phyloP scores from a whole-genome alignment of 2,329 filamentous ascomycete genomes.

The Pyrenochaeta sp. region DNA sequence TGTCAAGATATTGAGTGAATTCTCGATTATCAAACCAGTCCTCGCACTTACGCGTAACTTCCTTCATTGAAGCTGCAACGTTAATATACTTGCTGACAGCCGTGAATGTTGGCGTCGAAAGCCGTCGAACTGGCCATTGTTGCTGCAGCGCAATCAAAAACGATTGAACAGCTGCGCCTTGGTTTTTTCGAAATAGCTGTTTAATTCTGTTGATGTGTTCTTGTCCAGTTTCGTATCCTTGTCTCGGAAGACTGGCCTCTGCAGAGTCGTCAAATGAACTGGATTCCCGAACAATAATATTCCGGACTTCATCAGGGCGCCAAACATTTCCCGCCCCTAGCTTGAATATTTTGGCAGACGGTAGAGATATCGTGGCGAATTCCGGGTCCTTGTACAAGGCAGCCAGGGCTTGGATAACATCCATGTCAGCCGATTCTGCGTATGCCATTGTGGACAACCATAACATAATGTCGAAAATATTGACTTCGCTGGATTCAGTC shows the following conservation, averaged over 20 bases:
- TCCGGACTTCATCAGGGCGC: conserved; percentile 1
- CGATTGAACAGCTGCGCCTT: conserved; percentile 9
- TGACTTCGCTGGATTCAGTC: background rate
- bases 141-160: conserved; percentile 19
- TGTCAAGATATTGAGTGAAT: conserved; percentile 44
- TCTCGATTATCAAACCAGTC: conserved; percentile 48
- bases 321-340: conserved; percentile 18
- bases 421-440: conserved; percentile 26
- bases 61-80: conserved; percentile 13
- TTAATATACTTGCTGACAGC: conserved; percentile 23
- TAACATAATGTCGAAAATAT: conserved; percentile 29
- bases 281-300: background rate
- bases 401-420: conserved; percentile 28
- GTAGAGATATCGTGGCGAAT: conserved; percentile 13
- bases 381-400: conserved; percentile 24
- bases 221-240: conserved; percentile 14
- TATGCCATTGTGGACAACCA: conserved; percentile 39
- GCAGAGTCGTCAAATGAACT: conserved; percentile 13
- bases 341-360: conserved; percentile 4
- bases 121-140: conserved; percentile 28
- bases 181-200: conserved; percentile 4
- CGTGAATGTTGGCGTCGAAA: conserved; percentile 7
- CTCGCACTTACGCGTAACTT: conserved; percentile 21
- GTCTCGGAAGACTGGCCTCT: conserved; percentile 21
- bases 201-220: conserved; percentile 15